phyloP scores from a whole-genome alignment of 371 early-diverging fungal genomes.

The Rhizomucor pusillus region DNA sequence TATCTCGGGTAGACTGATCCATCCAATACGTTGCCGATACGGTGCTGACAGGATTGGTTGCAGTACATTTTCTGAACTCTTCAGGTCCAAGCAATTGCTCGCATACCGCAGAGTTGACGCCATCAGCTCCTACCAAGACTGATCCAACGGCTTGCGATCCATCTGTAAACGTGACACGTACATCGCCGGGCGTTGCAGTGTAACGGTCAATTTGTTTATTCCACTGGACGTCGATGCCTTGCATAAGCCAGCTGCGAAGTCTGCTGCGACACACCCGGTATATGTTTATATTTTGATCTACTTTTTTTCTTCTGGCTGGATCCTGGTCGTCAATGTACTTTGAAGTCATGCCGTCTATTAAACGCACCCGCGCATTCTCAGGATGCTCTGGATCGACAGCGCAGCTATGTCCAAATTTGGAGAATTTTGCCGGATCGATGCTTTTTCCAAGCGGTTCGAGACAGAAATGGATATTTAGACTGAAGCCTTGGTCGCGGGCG shows the following conservation, averaged over 20 bases:
- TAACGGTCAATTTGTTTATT: constrained; percentile 16
- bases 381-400: constrained; percentile 19
- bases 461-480: constrained; percentile 19
- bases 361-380: background rate
- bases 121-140: constrained; percentile 26
- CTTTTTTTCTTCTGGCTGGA: background rate
- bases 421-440: constrained; percentile 7
- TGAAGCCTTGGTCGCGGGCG: constrained; percentile 25
- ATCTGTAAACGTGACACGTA: constrained; percentile 29
- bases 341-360: constrained; percentile 10
- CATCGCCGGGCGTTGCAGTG: constrained; percentile 9
- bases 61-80: constrained; percentile 9
- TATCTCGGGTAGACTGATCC: background rate
- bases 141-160: constrained; percentile 17
- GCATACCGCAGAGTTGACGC: constrained; percentile 21
- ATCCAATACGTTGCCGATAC: background rate
- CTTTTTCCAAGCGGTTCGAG: constrained; percentile 1
- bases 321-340: constrained; percentile 1
- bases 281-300: background rate
- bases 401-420: constrained; percentile 1
- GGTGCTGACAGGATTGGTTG: constrained; percentile 5
- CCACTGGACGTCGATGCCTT: constrained; percentile 21
- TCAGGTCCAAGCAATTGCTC: constrained; percentile 14
- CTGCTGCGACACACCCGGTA: constrained; percentile 24
- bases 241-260: constrained; percentile 21